phyloP scores from a whole-genome alignment of 1,284 basidiomycete species.

The Vanrija sp. region DNA sequence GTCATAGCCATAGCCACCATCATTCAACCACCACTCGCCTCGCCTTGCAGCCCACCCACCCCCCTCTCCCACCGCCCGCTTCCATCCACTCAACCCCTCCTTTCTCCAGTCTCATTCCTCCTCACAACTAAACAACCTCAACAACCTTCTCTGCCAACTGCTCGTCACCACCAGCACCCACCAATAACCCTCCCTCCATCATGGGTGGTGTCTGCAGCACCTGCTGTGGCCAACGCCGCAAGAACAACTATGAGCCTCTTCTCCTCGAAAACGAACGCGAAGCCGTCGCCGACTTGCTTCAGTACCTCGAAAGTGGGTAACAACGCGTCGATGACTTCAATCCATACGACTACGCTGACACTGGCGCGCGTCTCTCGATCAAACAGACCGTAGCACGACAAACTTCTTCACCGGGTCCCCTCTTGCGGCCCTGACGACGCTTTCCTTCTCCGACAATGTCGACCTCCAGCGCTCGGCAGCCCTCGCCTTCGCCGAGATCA shows the following conservation, averaged over 20 bases:
- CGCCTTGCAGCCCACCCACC: background rate
- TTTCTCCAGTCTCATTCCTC: background rate
- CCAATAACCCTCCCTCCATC: constrained; percentile 1
- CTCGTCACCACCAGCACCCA: background rate
- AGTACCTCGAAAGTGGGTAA: constrained; percentile 90
- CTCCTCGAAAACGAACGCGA: constrained; percentile 97
- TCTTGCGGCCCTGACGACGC: constrained; percentile 86
- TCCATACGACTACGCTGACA: background rate
- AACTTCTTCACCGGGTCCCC: constrained; percentile 95
- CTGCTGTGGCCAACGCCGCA: constrained; percentile 45
- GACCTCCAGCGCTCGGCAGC: constrained; percentile 97
- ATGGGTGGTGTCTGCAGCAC: constrained; percentile 43
- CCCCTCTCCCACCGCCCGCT: background rate
- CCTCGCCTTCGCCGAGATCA: constrained; percentile 98
- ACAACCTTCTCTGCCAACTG: background rate
- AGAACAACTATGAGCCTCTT: constrained; percentile 82
- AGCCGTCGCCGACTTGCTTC: constrained; percentile 94
- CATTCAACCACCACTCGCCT: background rate
- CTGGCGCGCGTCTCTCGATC: background rate
- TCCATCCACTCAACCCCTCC: background rate
- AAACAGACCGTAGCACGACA: constrained; percentile 82
- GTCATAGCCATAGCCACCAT: too few relatives aligned
- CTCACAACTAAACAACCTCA: too few relatives aligned
- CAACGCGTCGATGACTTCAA: background rate
- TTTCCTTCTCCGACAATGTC: constrained; percentile 99